These are phyloP conservation scores for Pittosporum tobira DNA, from an alignment of 129 eudicot genomes.

Conservation along the genomic window DNA sequence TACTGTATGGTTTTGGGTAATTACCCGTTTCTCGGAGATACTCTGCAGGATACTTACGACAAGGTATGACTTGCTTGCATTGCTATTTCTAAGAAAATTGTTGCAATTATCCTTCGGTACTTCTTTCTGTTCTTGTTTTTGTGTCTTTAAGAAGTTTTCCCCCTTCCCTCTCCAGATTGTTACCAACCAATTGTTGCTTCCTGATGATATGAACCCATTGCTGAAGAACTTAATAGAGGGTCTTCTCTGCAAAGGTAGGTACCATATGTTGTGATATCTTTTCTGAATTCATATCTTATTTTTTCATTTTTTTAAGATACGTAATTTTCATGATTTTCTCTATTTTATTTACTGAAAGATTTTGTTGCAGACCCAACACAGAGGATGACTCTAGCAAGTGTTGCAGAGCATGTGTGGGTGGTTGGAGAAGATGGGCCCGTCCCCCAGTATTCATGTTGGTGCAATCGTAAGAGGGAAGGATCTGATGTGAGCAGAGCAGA, in stretches of 20 bases:
- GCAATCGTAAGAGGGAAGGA: conserved; percentile 36
- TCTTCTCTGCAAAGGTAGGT: conserved; percentile 95
- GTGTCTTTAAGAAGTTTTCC: not conserved
- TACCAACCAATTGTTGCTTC: conserved; percentile 50
- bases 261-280: no score
- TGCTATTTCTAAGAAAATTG: not conserved
- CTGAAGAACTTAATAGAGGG: conserved; percentile 73
- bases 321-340: not conserved
- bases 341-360: not conserved
- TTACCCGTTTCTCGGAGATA: conserved; percentile 92
- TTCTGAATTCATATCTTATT: no score
- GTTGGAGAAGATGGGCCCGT: conserved; percentile 60
- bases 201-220: conserved; percentile 53
- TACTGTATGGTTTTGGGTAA: conserved; percentile 73
- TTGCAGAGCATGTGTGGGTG: conserved; percentile 74
- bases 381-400: conserved; percentile 50
- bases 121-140: not conserved
- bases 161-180: conserved; percentile 52
- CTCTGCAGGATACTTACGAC: conserved; percentile 93
- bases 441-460: conserved; percentile 66
- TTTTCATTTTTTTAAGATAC: not conserved
- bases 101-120: not conserved
- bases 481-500: conserved; percentile 26
- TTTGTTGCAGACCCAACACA: conserved; percentile 47
- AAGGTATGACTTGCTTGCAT: conserved; percentile 37